These are phyloP conservation scores for Alternaria novae-zelandiae DNA, from an alignment of 2,329 filamentous ascomycete species.

Conservation along the genomic window DNA sequence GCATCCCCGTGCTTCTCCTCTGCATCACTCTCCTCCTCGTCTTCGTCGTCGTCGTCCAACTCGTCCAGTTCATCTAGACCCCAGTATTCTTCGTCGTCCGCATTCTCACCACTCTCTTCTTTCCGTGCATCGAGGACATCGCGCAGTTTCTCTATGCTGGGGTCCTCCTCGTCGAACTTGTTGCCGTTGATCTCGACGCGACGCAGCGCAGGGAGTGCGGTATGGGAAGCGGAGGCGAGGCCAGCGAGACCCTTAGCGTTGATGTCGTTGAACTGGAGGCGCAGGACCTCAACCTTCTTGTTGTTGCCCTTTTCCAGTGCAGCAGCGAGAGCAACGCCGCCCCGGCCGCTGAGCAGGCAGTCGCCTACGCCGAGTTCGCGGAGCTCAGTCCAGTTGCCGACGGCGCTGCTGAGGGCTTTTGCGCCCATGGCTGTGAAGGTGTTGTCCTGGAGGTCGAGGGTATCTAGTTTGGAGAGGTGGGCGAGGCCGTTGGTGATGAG, in stretches of 20 bases:
- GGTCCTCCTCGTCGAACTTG: slow-evolving; percentile 87
- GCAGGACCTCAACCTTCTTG: slow-evolving; percentile 76
- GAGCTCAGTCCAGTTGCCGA: slow-evolving; percentile 75
- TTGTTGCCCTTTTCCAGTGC: slow-evolving; percentile 80
- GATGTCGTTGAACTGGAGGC: slow-evolving; percentile 95
- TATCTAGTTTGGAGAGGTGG: slow-evolving; percentile 70
- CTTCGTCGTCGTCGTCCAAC: slow-evolving; percentile 83
- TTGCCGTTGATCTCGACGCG: slow-evolving; percentile 96
- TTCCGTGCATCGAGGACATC: slow-evolving; percentile 75
- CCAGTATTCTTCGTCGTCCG: slow-evolving; percentile 61
- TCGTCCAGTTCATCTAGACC: slow-evolving; percentile 71
- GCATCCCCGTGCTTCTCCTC: slow-evolving; percentile 66
- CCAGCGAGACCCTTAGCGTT: slow-evolving; percentile 75
- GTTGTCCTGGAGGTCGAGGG: slow-evolving; percentile 95
- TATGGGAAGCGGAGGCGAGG: slow-evolving; percentile 69
- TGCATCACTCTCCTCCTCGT: slow-evolving; percentile 74
- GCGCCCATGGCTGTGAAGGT: slow-evolving; percentile 88
- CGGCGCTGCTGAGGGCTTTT: slow-evolving; percentile 75
- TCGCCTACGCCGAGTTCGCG: slow-evolving; percentile 88
- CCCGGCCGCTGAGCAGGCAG: slow-evolving; percentile 80
- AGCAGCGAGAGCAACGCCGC: slow-evolving; percentile 73
- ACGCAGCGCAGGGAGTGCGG: slow-evolving; percentile 75
- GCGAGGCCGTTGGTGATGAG: slow-evolving; percentile 80
- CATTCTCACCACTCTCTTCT: slow-evolving; percentile 60
- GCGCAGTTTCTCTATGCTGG: slow-evolving; percentile 70